phyloP scores from a whole-genome alignment of 129 eudicot species.

The Kitagawia praeruptora region DNA sequence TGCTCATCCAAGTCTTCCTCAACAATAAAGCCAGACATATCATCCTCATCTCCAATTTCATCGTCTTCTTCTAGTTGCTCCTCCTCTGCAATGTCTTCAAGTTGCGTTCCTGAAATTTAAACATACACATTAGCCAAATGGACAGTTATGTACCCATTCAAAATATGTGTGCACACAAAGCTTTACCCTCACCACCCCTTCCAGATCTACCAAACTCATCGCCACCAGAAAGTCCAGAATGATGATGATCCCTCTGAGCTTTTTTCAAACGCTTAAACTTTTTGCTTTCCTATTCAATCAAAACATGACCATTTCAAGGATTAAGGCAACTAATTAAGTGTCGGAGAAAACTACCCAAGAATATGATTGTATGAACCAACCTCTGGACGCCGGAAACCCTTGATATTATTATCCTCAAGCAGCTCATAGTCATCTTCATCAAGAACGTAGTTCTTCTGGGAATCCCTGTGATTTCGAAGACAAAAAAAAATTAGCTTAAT shows the following conservation, averaged over 20 bases:
- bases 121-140: background rate
- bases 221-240: constrained; percentile 64
- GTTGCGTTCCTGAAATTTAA: constrained; percentile 39
- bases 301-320: background rate
- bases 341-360: background rate
- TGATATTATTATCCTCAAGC: constrained; percentile 69
- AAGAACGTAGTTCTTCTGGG: constrained; percentile 63
- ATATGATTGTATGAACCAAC: constrained; percentile 21
- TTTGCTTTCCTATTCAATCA: constrained; percentile 51
- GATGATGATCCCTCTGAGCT: constrained; percentile 60
- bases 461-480: constrained; percentile 34
- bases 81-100: constrained; percentile 81
- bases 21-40: constrained; percentile 92
- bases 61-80: constrained; percentile 63
- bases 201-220: constrained; percentile 53
- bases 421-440: constrained; percentile 97
- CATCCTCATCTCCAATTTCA: constrained; percentile 71
- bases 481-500: constrained; percentile 11
- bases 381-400: constrained; percentile 57
- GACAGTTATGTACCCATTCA: background rate
- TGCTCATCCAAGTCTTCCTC: constrained; percentile 85
- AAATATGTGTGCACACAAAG: background rate
- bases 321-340: constrained; percentile 13
- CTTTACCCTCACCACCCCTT: constrained; percentile 55
- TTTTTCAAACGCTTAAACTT: constrained; percentile 86